Base-by-base conservation (phyloP, 1,284 basidiomycete species). In the Ganoderma lingzhi region DNA sequence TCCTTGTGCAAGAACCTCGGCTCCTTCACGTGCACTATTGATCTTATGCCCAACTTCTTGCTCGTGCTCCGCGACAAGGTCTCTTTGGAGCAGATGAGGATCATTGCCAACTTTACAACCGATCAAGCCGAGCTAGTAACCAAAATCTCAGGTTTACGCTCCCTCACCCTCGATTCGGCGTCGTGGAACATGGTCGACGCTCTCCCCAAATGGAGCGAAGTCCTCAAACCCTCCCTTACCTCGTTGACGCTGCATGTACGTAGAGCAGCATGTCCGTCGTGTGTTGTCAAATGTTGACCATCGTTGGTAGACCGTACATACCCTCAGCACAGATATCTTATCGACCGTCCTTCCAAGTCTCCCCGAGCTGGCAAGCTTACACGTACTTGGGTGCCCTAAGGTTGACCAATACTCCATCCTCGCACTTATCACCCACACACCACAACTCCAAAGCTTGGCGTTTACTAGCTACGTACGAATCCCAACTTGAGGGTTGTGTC, bases 231-330 rank as follows among this genome's bases (percentile, higher is more conserved):
- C 12, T 86, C 85, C 0, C 78, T 93, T 72, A 84, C 81, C 0
- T 83, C 80, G 42, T 80, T 93, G 71, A 87, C 87, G 0, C 76
- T 93, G 53, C 87, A 81, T 74, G 92, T 93, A 74, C 71, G 88
- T 81, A 14, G 42, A 23, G 8, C 23, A n/a, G 23, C 45, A 45
- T 6, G 6, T 8, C 45, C 23, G 6, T 41, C 41, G 48, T 37
- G 5, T 48, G 9, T 6, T 28, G 6, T 15, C 30, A n/a, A 41
- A 35, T 32, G 32, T 23, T 64, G 23, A 63, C 3, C 5, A 17
- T 23, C 19, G 19, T 15, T 32, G 45, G 4, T 71, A 93, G 91
- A 86, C 83, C 79, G 83, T 86, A 5, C 82, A 80, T 56, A 85
- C 89, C 23, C 76, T 91, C 39, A 88, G 90, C 73, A 82, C 84